phyloP scores from a whole-genome alignment of 345 rosid species.

The Carallia brachiata region DNA sequence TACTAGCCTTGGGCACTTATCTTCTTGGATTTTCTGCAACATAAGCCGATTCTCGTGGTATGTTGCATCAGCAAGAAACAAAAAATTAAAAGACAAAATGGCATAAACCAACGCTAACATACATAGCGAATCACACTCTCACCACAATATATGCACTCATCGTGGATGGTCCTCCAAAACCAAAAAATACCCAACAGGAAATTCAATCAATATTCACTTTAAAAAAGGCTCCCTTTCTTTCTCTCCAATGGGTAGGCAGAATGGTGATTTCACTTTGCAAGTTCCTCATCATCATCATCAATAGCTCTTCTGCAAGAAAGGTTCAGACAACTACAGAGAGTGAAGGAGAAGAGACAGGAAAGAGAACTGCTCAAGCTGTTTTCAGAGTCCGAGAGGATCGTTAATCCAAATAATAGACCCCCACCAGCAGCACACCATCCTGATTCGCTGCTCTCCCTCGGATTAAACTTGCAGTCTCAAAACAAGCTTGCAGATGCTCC shows the following conservation, averaged over 20 bases:
- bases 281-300: conserved; percentile 73
- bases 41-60: conserved; percentile 35
- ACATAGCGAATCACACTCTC: neutral
- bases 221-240: neutral
- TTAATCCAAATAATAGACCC: conserved; percentile 9
- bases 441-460: conserved; percentile 46
- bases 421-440: conserved; percentile 22
- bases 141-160: conserved; percentile 27
- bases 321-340: conserved; percentile 58
- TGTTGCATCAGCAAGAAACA: conserved; percentile 30
- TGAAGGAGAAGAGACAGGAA: conserved; percentile 55
- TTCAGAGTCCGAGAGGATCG: conserved; percentile 29
- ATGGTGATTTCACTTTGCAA: conserved; percentile 37
- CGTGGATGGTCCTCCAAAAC: neutral
- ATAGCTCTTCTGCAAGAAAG: conserved; percentile 72
- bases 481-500: conserved; percentile 17
- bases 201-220: neutral
- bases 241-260: conserved; percentile 48
- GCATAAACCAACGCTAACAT: neutral
- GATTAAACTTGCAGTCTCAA: conserved; percentile 27
- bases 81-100: neutral
- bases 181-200: neutral
- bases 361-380: conserved; percentile 47
- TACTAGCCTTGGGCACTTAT: conserved; percentile 27
- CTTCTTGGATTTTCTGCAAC: conserved; percentile 41